Conservation (phyloP, 495 filamentous ascomycete genomes). For the Trichoderma erinaceum region DNA sequence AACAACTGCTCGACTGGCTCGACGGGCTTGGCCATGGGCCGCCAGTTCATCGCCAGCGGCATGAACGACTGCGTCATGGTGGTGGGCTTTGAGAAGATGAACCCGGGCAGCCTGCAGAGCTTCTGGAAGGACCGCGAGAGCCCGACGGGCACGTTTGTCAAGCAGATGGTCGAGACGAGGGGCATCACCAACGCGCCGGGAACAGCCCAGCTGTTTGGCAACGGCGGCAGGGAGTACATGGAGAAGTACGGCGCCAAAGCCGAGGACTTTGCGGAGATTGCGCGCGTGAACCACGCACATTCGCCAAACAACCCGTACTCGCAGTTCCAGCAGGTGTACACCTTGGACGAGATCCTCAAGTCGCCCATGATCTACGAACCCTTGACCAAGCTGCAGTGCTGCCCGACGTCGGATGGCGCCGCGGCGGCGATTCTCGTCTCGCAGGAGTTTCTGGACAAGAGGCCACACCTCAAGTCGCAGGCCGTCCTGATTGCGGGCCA, state of each 20-base stretch:
- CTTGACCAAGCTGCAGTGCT: constrained; percentile 71
- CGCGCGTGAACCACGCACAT: constrained; percentile 89
- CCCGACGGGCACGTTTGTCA: constrained; percentile 61
- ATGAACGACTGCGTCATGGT: constrained; percentile 82
- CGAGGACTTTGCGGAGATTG: constrained; percentile 95
- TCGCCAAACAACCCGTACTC: constrained; percentile 91
- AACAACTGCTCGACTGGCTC: constrained; percentile 96
- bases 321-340: constrained; percentile 90
- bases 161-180: constrained; percentile 77
- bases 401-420: constrained; percentile 84
- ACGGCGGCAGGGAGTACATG: constrained; percentile 92
- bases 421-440: constrained; percentile 88
- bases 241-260: constrained; percentile 82
- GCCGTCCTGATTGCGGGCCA: constrained; percentile 87
- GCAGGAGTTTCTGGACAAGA: constrained; percentile 75
- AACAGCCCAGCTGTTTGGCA: constrained; percentile 92
- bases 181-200: constrained; percentile 75
- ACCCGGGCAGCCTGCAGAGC: constrained; percentile 71
- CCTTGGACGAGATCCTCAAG: constrained; percentile 74
- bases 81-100: constrained; percentile 98
- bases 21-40: constrained; percentile 79
- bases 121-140: constrained; percentile 75
- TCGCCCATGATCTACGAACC: constrained; percentile 62
- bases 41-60: constrained; percentile 72
- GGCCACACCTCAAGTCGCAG: constrained; percentile 74